A percentile compares a stretch with the other conserved stretches of the same genome.
Evolutionary conservation across 805 yeast genomes (phyloP).

Genomic region (Clavispora fructus): DNA sequence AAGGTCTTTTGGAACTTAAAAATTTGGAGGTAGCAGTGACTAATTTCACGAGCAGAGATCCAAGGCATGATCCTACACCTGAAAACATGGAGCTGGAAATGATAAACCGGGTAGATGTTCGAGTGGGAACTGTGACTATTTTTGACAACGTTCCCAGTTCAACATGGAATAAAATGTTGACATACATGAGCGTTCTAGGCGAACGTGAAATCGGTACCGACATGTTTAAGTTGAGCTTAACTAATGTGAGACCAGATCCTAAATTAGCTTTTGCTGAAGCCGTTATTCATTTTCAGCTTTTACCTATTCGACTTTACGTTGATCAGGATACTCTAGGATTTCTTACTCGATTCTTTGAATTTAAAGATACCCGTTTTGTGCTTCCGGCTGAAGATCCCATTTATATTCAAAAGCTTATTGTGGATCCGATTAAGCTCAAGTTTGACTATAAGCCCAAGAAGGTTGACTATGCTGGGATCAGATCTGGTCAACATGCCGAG

Average conservation of each 20-base stretch:
- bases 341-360: slow-evolving; percentile 71
- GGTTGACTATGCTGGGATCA: slow-evolving; percentile 75
- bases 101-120: slow-evolving; percentile 45
- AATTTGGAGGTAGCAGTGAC: slow-evolving; percentile 47
- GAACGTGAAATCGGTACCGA: slow-evolving; percentile 65
- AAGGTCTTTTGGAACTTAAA: slow-evolving; percentile 50
- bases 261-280: slow-evolving; percentile 66
- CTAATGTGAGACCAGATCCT: slow-evolving; percentile 60
- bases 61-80: slow-evolving; percentile 32
- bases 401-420: slow-evolving; percentile 63
- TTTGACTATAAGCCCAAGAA: slow-evolving; percentile 91
- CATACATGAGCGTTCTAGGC: slow-evolving; percentile 63
- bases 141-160: slow-evolving; percentile 80
- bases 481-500: slow-evolving; percentile 83
- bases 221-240: slow-evolving; percentile 52
- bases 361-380: slow-evolving; percentile 65
- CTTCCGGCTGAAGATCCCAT: slow-evolving; percentile 61
- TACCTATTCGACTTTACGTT: slow-evolving; percentile 78
- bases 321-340: slow-evolving; percentile 94
- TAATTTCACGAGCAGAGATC: slow-evolving; percentile 45
- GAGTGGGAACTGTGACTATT: slow-evolving; percentile 52
- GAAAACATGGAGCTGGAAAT: slow-evolving; percentile 33
- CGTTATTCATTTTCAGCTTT: slow-evolving; percentile 44
- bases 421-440: slow-evolving; percentile 55
- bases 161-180: slow-evolving; percentile 82